phyloP scores from a whole-genome alignment of 2,329 filamentous ascomycete genomes.

The Aspergillus persii region DNA sequence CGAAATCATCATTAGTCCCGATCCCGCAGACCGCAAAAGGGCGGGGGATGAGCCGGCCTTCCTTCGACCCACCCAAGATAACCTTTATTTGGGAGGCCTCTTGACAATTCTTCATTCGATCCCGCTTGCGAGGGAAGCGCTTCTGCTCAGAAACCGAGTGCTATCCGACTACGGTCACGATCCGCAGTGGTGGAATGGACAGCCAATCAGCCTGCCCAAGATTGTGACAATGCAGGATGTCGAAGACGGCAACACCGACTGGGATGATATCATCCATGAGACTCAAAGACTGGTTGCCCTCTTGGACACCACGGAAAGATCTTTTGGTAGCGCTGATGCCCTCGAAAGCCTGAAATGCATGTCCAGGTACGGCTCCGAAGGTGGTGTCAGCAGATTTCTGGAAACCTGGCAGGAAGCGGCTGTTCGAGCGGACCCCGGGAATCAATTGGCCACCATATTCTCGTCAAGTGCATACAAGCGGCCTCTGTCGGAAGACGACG shows the following conservation, averaged over 20 bases:
- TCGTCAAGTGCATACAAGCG: slow-evolving; percentile 46
- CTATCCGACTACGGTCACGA: slow-evolving; percentile 55
- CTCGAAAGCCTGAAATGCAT: slow-evolving; percentile 46
- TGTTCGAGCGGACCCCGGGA: slow-evolving; percentile 40
- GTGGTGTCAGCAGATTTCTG: slow-evolving; percentile 46
- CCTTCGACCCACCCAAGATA: slow-evolving; percentile 54
- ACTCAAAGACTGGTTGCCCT: slow-evolving; percentile 62
- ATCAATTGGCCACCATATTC: slow-evolving; percentile 45
- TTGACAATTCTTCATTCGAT: slow-evolving; percentile 63
- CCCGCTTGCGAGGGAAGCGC: slow-evolving; percentile 56
- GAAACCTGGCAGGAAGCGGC: slow-evolving; percentile 50
- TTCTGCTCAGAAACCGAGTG: slow-evolving; percentile 49
- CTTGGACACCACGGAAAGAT: slow-evolving; percentile 55
- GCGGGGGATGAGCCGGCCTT: slow-evolving; percentile 53
- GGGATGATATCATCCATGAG: slow-evolving; percentile 54
- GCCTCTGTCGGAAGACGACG: slow-evolving; percentile 26
- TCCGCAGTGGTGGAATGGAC: slow-evolving; percentile 62
- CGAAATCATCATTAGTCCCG: slow-evolving; percentile 56
- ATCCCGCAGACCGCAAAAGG: slow-evolving; percentile 50
- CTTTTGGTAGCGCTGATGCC: slow-evolving; percentile 57
- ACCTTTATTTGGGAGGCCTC: slow-evolving; percentile 56
- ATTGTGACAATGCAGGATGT: slow-evolving; percentile 48
- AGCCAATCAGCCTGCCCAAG: slow-evolving; percentile 48
- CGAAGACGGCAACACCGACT: slow-evolving; percentile 32
- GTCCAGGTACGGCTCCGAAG: slow-evolving; percentile 34